Evolutionary conservation across 2,329 filamentous ascomycete species (phyloP), one percentile per base, ranked within the genome.

Genomic region (Teratosphaeria gauchensis): DNA sequence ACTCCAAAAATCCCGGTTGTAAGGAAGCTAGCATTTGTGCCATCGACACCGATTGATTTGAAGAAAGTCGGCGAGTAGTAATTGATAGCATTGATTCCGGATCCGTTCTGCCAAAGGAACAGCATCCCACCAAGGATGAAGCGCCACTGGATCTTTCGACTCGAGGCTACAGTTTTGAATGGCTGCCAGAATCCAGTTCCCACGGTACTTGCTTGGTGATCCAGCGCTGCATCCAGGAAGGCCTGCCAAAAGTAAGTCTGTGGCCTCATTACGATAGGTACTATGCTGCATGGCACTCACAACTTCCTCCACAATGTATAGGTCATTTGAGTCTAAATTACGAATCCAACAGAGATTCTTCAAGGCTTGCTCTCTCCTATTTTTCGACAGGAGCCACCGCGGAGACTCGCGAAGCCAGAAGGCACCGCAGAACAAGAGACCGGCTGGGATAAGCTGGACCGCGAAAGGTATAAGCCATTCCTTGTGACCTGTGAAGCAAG

Each of bases 91-190:
- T 90, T 90, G 75, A 90, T 90, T 2, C 88, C 88, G 2, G 77
- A 80, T 55, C 85, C 85, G 66, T 92, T 92, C 73, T 92, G 89
- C 80, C 85, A 90, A 56, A 92, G 76, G 77, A 92, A 92, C 21
- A 92, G 78, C 67, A 88, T 82, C 58, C 82, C 82, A 53, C 88
- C 88, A 11, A 92, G 79, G 70, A 89, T 82, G 73, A 92, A 85
- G 51, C 88, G 83, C 77, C 84, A 89, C 64, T 83, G 83, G 30
- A 88, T 80, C 67, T 80, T 81, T 59, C 75, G 77, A 63, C 82
- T 74, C 64, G 77, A 79, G 59, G 80, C 77, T 24, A 82, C 77
- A 7, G 77, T 76, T 60, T 76, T 70, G 74, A 90, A 89, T 0
- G 87, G 86, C 73, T 86, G 85, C 84, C 84, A 90, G 78, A 91